Evolutionary conservation across 1,284 basidiomycete genomes (phyloP).

Genomic region (Afroboletus lepidellus): DNA sequence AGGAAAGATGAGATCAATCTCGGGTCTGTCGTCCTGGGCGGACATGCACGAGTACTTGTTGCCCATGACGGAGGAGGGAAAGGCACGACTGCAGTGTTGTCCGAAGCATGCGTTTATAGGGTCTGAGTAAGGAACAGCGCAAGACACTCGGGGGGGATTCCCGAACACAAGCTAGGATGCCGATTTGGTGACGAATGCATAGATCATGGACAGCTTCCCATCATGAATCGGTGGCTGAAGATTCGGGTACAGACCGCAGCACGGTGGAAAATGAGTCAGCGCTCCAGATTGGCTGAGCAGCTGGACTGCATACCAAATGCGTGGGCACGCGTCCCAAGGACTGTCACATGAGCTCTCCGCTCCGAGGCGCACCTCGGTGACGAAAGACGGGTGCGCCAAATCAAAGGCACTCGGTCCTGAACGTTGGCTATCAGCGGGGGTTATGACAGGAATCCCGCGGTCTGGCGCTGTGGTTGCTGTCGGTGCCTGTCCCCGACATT

Average conservation of each 20-base stretch:
- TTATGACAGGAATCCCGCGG: too few relatives aligned
- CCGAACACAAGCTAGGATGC: neutral
- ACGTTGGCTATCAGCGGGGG: too few relatives aligned
- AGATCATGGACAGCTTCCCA: neutral
- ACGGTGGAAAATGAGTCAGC: neutral
- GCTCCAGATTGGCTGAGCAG: neutral
- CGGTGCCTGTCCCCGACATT: too few relatives aligned
- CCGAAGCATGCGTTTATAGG: slow-evolving; percentile 22
- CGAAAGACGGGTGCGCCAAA: too few relatives aligned
- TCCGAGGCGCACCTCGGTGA: too few relatives aligned
- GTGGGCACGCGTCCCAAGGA: neutral
- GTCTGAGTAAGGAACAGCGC: neutral
- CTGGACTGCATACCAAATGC: neutral
- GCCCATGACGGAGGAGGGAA: slow-evolving; percentile 36
- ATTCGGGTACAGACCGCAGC: neutral
- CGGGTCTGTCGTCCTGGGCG: slow-evolving; percentile 22
- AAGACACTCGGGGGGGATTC: neutral
- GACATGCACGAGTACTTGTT: slow-evolving; percentile 37
- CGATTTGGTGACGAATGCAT: neutral
- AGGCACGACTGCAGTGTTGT: neutral
- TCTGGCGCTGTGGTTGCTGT: too few relatives aligned
- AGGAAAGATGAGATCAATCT: slow-evolving; percentile 11
- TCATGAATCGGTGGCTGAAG: slow-evolving; percentile 7
- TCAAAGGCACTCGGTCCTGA: too few relatives aligned
- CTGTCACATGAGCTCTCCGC: neutral